Evolutionary conservation across 495 filamentous ascomycete genomes (phyloP), one percentile per base, ranked within the genome.

Genomic region (Daldinia vernicosa): DNA sequence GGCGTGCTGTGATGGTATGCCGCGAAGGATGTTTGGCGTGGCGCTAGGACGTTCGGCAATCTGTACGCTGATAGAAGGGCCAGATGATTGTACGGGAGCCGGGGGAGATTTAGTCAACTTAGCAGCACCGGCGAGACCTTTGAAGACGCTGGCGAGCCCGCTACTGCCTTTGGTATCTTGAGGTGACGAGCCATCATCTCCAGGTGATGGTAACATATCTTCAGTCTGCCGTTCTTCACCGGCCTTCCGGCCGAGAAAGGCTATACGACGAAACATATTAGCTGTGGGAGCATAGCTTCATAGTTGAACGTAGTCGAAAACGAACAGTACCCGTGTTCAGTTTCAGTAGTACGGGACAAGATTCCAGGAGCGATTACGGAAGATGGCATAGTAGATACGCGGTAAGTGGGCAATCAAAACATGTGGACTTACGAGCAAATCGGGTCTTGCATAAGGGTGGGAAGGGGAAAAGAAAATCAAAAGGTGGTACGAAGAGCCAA

Each of bases 161-260:
- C 85, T 79, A 8, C 78, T 66, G 66, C 43, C 74, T 74, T 78
- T 85, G 4, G 81, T 74, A 72, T 89, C 86, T 19, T 74, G 75
- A 54, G 81, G 80, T 59, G 84, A 80, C 39, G 79, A 79, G n/a
- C 78, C 69, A 55, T 83, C 83, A 78, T 87, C 85, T 77, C 85
- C 86, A 40, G 84, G 81, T 62, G 83, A 82, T 62, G 85, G 85
- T 79, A 85, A 81, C 86, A 89, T 89, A 80, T 74, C 81, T 77
- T 74, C 72, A 63, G 62, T 59, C 60, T 61, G 71, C 62, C 60
- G 70, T 70, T 79, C 70, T 63, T 82, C 76, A 70, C 75, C 69
- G 76, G 79, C 76, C 79, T 68, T 76, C 56, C 78, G 78, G 80
- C 81, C 79, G 50, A 82, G 76, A 72, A 79, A 80, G 68, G 74